A percentile compares a stretch with the other conserved stretches of the same genome.
phyloP scores from a whole-genome alignment of 2,329 filamentous ascomycete genomes.

The Scedosporium aurantiacum region DNA sequence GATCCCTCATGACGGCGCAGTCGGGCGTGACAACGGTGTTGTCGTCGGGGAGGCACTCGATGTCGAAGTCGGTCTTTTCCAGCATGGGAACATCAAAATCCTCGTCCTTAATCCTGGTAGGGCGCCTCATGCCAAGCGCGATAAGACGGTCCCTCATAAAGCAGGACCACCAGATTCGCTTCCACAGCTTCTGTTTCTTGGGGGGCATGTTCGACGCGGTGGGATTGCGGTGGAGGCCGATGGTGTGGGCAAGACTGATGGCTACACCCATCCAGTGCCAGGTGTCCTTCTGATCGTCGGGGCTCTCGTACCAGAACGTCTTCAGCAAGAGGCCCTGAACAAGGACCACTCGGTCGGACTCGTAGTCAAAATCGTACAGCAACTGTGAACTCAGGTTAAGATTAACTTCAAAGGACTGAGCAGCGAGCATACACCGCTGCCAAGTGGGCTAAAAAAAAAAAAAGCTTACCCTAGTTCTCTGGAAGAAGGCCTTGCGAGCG shows the following conservation, averaged over 20 bases:
- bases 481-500: slow-evolving; percentile 80
- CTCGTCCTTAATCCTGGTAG: slow-evolving; percentile 83
- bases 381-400: slow-evolving; percentile 37
- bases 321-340: slow-evolving; percentile 83
- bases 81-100: slow-evolving; percentile 93
- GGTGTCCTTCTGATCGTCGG: slow-evolving; percentile 93
- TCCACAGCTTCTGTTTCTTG: slow-evolving; percentile 74
- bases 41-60: slow-evolving; percentile 53
- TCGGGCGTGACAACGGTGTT: slow-evolving; percentile 58
- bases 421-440: neutral
- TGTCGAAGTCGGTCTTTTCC: slow-evolving; percentile 73
- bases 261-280: slow-evolving; percentile 99
- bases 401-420: neutral
- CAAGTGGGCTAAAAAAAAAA: neutral
- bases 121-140: slow-evolving; percentile 84
- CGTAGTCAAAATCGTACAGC: slow-evolving; percentile 92
- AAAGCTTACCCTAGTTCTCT: slow-evolving; percentile 64
- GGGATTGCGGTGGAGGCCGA: slow-evolving; percentile 82
- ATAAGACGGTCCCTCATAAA: slow-evolving; percentile 92
- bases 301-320: slow-evolving; percentile 97
- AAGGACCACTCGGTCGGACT: slow-evolving; percentile 76
- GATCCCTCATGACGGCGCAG: slow-evolving; percentile 61
- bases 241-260: slow-evolving; percentile 84
- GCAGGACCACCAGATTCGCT: slow-evolving; percentile 95
- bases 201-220: slow-evolving; percentile 61